Conservation (phyloP, 2,329 filamentous ascomycete genomes). For the Arthrinium phaeospermum region DNA sequence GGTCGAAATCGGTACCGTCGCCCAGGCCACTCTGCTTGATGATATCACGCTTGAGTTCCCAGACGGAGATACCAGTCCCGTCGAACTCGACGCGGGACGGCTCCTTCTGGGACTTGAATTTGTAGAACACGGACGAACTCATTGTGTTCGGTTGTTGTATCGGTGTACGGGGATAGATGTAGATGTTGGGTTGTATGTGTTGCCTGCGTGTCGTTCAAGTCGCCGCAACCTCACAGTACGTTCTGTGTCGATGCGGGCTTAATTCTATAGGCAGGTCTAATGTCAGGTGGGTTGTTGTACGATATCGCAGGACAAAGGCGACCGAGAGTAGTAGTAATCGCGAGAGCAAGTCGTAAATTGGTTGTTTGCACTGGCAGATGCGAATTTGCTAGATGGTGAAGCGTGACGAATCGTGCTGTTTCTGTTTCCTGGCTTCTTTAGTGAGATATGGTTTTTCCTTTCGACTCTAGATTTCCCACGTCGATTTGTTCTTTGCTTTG, state of each 20-base stretch:
- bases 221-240: constrained; percentile 1
- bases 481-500: constrained; percentile 20
- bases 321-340: background rate
- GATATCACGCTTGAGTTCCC: constrained; percentile 98
- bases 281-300: background rate
- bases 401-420: constrained; percentile 16
- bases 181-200: background rate
- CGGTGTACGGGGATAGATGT: background rate
- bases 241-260: constrained; percentile 1
- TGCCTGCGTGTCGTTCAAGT: background rate
- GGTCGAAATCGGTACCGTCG: constrained; percentile 94
- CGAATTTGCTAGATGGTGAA: background rate
- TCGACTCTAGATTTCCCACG: constrained; percentile 23
- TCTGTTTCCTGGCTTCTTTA: constrained; percentile 24
- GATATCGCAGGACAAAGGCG: background rate
- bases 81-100: constrained; percentile 94
- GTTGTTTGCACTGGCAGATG: background rate
- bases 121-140: constrained; percentile 99
- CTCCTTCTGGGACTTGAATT: constrained; percentile 99
- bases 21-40: constrained; percentile 93
- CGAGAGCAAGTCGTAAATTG: background rate
- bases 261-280: constrained; percentile 6
- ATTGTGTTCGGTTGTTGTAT: constrained; percentile 57
- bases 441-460: constrained; percentile 29
- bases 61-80: constrained; percentile 96